Evolutionary conservation across 1,284 basidiomycete species (phyloP), one percentile per base, ranked within the genome.

Genomic region (Rhodotorula sp.): DNA sequence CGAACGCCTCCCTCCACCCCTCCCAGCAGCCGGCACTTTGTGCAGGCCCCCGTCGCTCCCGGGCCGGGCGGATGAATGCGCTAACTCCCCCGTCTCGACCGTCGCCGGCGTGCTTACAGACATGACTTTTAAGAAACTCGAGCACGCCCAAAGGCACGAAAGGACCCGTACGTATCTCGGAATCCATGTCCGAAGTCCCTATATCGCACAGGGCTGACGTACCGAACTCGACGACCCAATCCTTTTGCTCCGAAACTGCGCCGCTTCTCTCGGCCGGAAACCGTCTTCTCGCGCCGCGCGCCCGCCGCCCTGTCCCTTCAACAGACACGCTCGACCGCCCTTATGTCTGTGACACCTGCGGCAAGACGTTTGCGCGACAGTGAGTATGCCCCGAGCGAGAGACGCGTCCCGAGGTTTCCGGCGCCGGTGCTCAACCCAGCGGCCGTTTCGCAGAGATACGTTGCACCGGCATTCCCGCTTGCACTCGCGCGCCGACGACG

Each of bases 311-410:
- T 12, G 2, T 33, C 1, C 6, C 33, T 30, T 12, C 45, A 12
- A 33, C 64, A 75, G 70, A 74, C 68, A 75, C 72, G 0, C 68
- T 67, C 55, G 74, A 70, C 53, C 66, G 72, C 20, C 73, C 73
- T 0, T 75, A 75, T 55, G 37, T 61, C 14, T 75, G 74, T 49
- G 60, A 60, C 1, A 60, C 58, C 6, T 75, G 74, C 59, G 59
- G 64, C 44, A 75, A 75, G 66, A 69, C 74, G 4, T 75, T 75
- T 37, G 74, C 74, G 12, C 55, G 74, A 49, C 74, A 75, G 74
- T 75, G 46, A 54, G 74, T 62, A 6, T n/a, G 1, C 26, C n/a
- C 53, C 15, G 17, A 8, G 53, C 10, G n/a, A 53, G 53, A 26
- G 48, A 18, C 5, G 18, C 46, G 46, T 51, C 22, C n/a, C n/a